phyloP scores from a whole-genome alignment of 1,284 basidiomycete species.

The Stygiomarasmius scandens region DNA sequence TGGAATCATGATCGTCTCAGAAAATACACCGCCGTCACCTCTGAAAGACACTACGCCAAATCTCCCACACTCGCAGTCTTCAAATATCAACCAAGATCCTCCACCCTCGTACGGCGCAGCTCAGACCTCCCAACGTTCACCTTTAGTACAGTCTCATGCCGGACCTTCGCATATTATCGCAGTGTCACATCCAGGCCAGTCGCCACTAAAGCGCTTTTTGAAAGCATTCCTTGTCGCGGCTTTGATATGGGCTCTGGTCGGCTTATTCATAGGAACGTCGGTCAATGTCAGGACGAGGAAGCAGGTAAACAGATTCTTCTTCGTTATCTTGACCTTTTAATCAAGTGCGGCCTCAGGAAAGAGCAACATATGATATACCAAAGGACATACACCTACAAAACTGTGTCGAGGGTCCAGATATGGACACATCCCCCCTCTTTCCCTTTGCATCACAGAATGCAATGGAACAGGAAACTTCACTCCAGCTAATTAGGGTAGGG shows the following conservation, averaged over 20 bases:
- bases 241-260: slow-evolving; percentile 10
- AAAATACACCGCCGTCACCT: slow-evolving; percentile 8
- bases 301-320: neutral
- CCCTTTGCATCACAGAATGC: neutral
- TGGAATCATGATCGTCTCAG: slow-evolving; percentile 9
- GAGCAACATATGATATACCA: neutral
- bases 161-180: neutral
- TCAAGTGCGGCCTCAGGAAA: no score
- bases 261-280: slow-evolving; percentile 3
- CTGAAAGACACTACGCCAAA: slow-evolving; percentile 1
- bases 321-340: neutral
- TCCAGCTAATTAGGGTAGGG: slow-evolving; percentile 8
- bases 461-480: slow-evolving; percentile 16
- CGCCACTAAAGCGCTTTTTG: slow-evolving; percentile 9
- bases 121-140: neutral
- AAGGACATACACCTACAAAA: neutral
- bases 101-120: slow-evolving; percentile 8
- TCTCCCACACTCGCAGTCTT: no score
- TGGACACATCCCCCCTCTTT: neutral
- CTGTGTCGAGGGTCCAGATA: neutral
- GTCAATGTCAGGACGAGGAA: neutral
- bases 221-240: slow-evolving; percentile 14
- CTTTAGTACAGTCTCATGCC: neutral
- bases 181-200: neutral
- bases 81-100: neutral